These are phyloP conservation scores for Fusarium cyanostomum DNA, from an alignment of 2,329 filamentous ascomycete genomes.

Conservation along the genomic window DNA sequence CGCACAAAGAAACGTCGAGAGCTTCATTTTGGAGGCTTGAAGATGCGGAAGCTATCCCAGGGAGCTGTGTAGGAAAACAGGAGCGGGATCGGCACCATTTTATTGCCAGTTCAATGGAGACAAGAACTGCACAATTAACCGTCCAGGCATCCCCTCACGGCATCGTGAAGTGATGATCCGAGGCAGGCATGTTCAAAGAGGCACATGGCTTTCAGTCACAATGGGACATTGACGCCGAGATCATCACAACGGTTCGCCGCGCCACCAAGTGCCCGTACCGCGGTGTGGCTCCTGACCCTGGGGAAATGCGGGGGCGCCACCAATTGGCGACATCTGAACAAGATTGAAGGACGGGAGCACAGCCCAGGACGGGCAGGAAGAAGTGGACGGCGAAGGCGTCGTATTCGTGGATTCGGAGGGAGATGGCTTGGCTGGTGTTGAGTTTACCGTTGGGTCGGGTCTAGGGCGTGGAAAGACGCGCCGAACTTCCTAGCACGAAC, in stretches of 20 bases:
- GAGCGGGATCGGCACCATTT: constrained; percentile 21
- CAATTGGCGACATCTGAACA: constrained; percentile 17
- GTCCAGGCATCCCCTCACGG: constrained; percentile 4
- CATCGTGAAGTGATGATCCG: constrained; percentile 13
- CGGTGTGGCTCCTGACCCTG: constrained; percentile 26
- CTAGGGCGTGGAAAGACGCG: constrained; percentile 32
- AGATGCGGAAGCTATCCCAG: constrained; percentile 8
- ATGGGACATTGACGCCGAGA: constrained; percentile 28
- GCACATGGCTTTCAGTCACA: constrained; percentile 9
- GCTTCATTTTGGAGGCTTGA: constrained; percentile 43
- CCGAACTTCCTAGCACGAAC: constrained; percentile 38
- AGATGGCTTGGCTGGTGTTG: not conserved
- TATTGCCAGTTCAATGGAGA: constrained; percentile 12
- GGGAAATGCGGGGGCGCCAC: constrained; percentile 37
- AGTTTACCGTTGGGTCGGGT: not conserved
- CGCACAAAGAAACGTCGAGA: constrained; percentile 36
- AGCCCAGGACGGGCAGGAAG: constrained; percentile 23
- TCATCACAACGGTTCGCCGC: constrained; percentile 22
- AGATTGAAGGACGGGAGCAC: constrained; percentile 18
- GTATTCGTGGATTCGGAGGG: constrained; percentile 33
- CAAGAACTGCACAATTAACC: not conserved
- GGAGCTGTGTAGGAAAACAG: not conserved
- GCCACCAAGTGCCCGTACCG: constrained; percentile 20
- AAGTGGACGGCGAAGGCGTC: constrained; percentile 12
- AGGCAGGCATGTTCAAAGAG: no score